A percentile compares a stretch with the other conserved stretches of the same genome.
Evolutionary conservation across 1,139 yeast genomes (phyloP).

Genomic region (Tardiomyces depauwii): DNA sequence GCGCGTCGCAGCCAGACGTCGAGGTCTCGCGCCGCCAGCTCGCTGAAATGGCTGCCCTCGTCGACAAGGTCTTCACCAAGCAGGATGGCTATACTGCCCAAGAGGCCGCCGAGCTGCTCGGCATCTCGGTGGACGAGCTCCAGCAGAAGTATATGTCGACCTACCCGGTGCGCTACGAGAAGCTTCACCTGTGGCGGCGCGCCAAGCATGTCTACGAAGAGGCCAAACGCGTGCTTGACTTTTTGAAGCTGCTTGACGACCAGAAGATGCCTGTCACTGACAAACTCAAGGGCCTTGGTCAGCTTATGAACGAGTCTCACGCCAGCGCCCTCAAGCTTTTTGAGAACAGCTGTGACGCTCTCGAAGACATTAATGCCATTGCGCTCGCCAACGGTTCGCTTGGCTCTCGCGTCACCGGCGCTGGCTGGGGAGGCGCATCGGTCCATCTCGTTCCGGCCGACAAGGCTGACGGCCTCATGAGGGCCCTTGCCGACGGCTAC

Average conservation of each 20-base stretch:
- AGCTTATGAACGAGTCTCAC: slow-evolving; percentile 51
- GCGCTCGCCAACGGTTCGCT: slow-evolving; percentile 47
- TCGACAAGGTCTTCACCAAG: slow-evolving; percentile 29
- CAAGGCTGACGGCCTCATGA: slow-evolving; percentile 33
- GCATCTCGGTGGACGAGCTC: slow-evolving; percentile 35
- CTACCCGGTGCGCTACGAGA: slow-evolving; percentile 47
- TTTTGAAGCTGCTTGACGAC: slow-evolving; percentile 31
- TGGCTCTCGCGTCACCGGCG: slow-evolving; percentile 68
- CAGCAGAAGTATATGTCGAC: slow-evolving; percentile 35
- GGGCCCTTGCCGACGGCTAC: slow-evolving; percentile 39
- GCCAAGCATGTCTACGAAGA: slow-evolving; percentile 58
- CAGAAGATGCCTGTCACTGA: slow-evolving; percentile 7
- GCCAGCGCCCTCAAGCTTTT: slow-evolving; percentile 37
- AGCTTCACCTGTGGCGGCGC: slow-evolving; percentile 46
- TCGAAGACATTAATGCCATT: slow-evolving; percentile 41
- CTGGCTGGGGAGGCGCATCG: slow-evolving; percentile 74
- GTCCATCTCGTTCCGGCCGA: slow-evolving; percentile 49
- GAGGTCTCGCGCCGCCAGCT: slow-evolving; percentile 36
- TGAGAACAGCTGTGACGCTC: slow-evolving; percentile 46
- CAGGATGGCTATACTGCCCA: slow-evolving; percentile 41
- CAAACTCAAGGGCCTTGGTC: slow-evolving; percentile 33
- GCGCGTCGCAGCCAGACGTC: slow-evolving; percentile 28
- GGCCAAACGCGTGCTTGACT: slow-evolving; percentile 46
- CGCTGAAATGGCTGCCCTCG: slow-evolving; percentile 30
- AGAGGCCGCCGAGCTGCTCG: slow-evolving; percentile 38